Evolutionary conservation across 2,329 filamentous ascomycete genomes (phyloP).

Genomic region (Gnomoniopsis smithogilvyi): DNA sequence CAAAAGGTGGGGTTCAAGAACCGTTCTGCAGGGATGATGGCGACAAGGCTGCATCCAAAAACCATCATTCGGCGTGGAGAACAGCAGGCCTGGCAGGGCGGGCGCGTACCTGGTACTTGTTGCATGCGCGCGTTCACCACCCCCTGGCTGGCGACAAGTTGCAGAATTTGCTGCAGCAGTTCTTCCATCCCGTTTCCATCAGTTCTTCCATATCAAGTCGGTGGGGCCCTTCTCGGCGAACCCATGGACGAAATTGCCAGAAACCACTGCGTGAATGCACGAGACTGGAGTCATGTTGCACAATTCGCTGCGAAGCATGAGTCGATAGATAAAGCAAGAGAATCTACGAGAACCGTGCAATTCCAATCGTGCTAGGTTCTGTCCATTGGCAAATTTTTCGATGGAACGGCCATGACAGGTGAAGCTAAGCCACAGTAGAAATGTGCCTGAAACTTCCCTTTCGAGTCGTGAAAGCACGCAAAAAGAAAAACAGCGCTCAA

Average conservation of each 20-base stretch:
- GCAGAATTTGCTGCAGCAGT: not conserved
- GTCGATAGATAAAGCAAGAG: not conserved
- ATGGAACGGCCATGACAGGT: not conserved
- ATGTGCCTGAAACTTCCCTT: not conserved
- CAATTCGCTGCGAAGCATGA: not conserved
- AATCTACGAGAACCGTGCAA: not conserved
- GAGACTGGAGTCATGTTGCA: not conserved
- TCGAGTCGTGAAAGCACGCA: not conserved
- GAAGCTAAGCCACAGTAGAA: not conserved
- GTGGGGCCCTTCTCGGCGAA: not conserved
- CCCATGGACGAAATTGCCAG: too few relatives aligned
- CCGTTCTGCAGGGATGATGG: constrained; percentile 11
- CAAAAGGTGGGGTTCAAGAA: constrained; percentile 6
- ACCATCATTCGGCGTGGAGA: not conserved
- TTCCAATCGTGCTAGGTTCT: not conserved
- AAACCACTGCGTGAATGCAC: not conserved
- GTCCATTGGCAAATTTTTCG: not conserved
- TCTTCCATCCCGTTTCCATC: not conserved
- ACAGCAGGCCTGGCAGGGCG: not conserved
- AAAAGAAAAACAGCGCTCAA: not conserved
- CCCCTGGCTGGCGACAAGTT: not conserved
- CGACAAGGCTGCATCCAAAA: constrained; percentile 17
- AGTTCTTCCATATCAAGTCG: not conserved
- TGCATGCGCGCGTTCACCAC: not conserved
- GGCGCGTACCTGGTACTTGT: constrained; percentile 10